phyloP scores from a whole-genome alignment of 2,329 filamentous ascomycete genomes.

The Phyllachora maydis region DNA sequence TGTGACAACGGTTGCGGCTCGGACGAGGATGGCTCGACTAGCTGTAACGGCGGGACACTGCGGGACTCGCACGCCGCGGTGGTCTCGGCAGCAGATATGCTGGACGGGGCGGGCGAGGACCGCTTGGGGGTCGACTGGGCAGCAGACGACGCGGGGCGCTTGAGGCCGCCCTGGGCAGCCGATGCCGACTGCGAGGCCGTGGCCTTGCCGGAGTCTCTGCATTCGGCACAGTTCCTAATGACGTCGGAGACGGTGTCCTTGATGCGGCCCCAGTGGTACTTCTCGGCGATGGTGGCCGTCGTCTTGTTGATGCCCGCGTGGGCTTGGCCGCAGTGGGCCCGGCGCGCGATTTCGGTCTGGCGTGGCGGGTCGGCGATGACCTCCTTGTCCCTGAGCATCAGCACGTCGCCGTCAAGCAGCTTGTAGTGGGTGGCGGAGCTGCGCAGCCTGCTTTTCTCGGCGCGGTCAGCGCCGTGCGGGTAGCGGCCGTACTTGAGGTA shows the following conservation, averaged over 20 bases:
- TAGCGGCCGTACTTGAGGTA: conserved; percentile 92
- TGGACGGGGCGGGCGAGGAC: conserved; percentile 6
- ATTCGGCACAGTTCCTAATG: conserved; percentile 78
- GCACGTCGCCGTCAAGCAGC: conserved; percentile 52
- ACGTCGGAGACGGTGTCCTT: conserved; percentile 94
- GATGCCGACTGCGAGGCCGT: conserved; percentile 12
- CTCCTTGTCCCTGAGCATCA: conserved; percentile 97
- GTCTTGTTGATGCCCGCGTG: conserved; percentile 98
- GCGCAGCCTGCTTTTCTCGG: conserved; percentile 84
- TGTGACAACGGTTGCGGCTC: no score
- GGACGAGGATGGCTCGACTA: no score
- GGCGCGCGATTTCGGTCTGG: conserved; percentile 76
- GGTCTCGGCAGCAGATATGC: no score
- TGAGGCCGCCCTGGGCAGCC: conserved; percentile 4
- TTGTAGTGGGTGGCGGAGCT: conserved; percentile 94
- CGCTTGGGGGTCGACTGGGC: conserved; percentile 6
- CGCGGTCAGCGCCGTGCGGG: conserved; percentile 77
- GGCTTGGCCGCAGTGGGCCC: conserved; percentile 48
- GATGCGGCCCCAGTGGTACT: conserved; percentile 94
- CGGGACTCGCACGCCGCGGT: no score
- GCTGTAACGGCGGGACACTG: no score
- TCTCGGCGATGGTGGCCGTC: conserved; percentile 79
- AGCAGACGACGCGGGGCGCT: conserved; percentile 5
- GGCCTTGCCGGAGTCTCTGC: conserved; percentile 62
- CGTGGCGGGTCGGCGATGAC: conserved; percentile 77